Evolutionary conservation across 2,329 filamentous ascomycete species (phyloP), one percentile per base, ranked within the genome.

Genomic region (Paramyrothecium sp.): DNA sequence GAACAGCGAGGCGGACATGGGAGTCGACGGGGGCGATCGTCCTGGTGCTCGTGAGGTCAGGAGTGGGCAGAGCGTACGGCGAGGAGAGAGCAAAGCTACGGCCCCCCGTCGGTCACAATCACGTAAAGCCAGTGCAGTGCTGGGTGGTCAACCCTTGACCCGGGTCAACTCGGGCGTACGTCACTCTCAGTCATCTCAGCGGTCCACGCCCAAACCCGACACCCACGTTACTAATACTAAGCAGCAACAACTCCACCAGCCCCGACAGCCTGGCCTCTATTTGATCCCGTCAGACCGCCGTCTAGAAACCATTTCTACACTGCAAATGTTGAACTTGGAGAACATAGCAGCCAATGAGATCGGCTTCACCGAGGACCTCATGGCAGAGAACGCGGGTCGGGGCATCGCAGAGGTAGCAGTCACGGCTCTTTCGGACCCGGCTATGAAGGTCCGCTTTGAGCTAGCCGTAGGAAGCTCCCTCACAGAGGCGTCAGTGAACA

Each of bases 321-420:
- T 95, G 44, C 92, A 96, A 68, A 95, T 97, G 85, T 84, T 96
- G 26, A 94, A 95, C 60, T 84, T 98, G 1, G 95, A 98, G 74
- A 93, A 95, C 67, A 90, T 96, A 56, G 92, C 93, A 0, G 89
- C 92, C 58, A 89, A 91, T 47, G 92, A 97, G 63, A 85, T 96
- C 57, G 92, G 92, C 5, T 80, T 98, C 51, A 90, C 89, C 0
- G 92, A 96, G 69, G 91, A 95, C 54, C 88, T 97, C 72, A 91
- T 98, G 78, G 88, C 91, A 1, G 95, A 98, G 69, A 97, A 94
- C 69, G 90, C 93, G 1, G 94, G 91, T 19, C 86, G 94, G 23
- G 91, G 92, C 48, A 91, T 98, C 60, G 92, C 93, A 4, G 89
- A 97, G 73, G 89, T 93, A 26, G 88, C 91, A 1, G 80, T 96